These are phyloP conservation scores for Corchorus olitorius DNA, from an alignment of 345 rosid genomes.

Conservation along the genomic window DNA sequence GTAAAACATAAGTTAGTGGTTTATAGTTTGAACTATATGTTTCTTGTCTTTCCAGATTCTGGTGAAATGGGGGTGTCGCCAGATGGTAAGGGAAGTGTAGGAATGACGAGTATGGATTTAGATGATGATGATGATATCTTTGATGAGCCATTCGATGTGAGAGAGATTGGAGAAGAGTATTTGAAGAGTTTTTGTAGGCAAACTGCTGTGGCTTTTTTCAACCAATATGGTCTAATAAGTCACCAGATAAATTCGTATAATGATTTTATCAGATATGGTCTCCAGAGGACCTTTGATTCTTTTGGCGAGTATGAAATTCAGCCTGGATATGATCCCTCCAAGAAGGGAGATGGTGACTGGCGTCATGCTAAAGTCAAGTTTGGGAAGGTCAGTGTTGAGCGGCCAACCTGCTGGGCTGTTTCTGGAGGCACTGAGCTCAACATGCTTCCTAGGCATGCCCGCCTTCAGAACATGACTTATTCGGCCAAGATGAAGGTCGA, in stretches of 20 bases:
- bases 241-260: slow-evolving; percentile 87
- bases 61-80: slow-evolving; percentile 32
- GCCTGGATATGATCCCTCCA: slow-evolving; percentile 70
- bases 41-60: slow-evolving; percentile 25
- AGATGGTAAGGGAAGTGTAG: slow-evolving; percentile 21
- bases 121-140: slow-evolving; percentile 39
- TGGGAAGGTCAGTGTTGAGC: slow-evolving; percentile 57
- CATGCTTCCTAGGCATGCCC: slow-evolving; percentile 72
- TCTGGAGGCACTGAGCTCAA: slow-evolving; percentile 38
- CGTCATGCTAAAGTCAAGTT: slow-evolving; percentile 60
- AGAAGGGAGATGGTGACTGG: slow-evolving; percentile 72
- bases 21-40: neutral
- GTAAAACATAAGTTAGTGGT: neutral
- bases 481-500: slow-evolving; percentile 67
- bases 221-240: slow-evolving; percentile 73
- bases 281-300: slow-evolving; percentile 63
- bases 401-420: slow-evolving; percentile 57
- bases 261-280: slow-evolving; percentile 61
- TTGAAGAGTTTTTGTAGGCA: slow-evolving; percentile 60
- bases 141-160: slow-evolving; percentile 27
- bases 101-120: slow-evolving; percentile 29
- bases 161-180: slow-evolving; percentile 50
- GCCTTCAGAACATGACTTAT: slow-evolving; percentile 95
- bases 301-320: slow-evolving; percentile 63
- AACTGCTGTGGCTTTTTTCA: slow-evolving; percentile 61